Percentiles rank a stretch among this genome's conserved stretches.
These are phyloP conservation scores for Acacia pycnantha DNA, from an alignment of 331 rosid genomes.

Conservation along the genomic window DNA sequence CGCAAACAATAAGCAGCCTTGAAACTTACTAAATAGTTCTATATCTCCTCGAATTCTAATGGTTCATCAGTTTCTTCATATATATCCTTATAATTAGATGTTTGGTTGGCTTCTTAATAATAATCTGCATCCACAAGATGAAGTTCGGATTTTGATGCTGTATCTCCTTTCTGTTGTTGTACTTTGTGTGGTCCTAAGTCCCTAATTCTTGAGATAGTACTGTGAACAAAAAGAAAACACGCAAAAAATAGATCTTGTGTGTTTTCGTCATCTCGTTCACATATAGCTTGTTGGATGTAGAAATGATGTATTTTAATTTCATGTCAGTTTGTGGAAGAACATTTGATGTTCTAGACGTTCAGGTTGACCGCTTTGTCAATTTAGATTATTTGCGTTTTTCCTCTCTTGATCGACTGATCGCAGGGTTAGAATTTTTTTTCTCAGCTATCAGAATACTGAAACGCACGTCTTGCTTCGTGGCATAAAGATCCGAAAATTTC, in stretches of 20 bases:
- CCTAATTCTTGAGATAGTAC: not conserved
- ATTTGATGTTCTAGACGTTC: not conserved
- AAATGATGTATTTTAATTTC: not conserved
- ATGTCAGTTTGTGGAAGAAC: not conserved
- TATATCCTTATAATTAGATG: not conserved
- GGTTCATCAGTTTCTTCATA: not conserved
- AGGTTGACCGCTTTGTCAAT: not conserved
- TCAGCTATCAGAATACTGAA: no score
- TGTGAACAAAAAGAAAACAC: not conserved
- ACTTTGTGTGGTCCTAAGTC: not conserved
- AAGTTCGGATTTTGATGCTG: not conserved
- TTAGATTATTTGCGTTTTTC: no score
- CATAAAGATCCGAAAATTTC: no score
- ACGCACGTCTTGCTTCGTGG: no score
- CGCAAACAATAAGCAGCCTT: constrained; percentile 37
- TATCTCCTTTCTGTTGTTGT: not conserved
- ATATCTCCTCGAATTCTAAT: not conserved
- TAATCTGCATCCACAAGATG: not conserved
- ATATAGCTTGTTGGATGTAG: not conserved
- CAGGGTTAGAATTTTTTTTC: no score
- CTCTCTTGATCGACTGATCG: no score
- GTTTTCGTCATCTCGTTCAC: not conserved
- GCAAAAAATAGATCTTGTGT: not conserved
- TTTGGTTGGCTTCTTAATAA: not conserved
- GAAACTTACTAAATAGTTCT: not conserved